These are phyloP conservation scores for Coccomyxa sp. DNA, from an alignment of 139 green algal species.

Conservation along the genomic window DNA sequence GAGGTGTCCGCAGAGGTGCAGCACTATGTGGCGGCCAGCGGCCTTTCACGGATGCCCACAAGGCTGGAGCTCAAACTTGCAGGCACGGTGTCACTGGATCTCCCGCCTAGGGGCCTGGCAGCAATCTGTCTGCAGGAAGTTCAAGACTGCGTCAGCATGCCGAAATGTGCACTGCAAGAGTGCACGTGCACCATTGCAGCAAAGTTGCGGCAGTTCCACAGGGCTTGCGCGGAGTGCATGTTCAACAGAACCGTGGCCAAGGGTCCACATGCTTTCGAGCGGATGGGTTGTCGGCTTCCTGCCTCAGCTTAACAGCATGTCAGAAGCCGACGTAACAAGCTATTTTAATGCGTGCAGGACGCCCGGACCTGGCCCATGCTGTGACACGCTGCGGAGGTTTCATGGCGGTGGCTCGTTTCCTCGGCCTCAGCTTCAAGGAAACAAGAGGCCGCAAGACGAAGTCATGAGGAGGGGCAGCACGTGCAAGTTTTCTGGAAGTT, in stretches of 20 bases:
- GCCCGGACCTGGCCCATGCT: background rate
- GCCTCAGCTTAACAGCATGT: too few relatives aligned
- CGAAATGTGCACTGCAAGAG: too few relatives aligned
- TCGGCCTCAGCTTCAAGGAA: background rate
- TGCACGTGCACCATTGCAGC: too few relatives aligned
- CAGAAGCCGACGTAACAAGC: too few relatives aligned
- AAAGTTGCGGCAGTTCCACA: too few relatives aligned
- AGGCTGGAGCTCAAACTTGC: background rate
- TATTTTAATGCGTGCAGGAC: background rate
- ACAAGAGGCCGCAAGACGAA: background rate
- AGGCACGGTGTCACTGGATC: background rate
- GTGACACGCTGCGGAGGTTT: background rate
- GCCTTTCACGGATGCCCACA: background rate
- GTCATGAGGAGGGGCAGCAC: background rate
- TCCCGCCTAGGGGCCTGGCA: too few relatives aligned
- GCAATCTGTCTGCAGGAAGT: too few relatives aligned
- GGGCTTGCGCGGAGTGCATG: too few relatives aligned
- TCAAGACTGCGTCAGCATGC: too few relatives aligned
- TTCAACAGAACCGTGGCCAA: too few relatives aligned
- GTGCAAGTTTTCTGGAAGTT: background rate
- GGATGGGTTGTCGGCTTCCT: too few relatives aligned
- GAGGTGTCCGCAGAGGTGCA: background rate
- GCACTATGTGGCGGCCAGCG: background rate
- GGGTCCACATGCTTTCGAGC: too few relatives aligned
- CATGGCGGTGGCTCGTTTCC: background rate